Evolutionary conservation across 1,284 basidiomycete genomes (phyloP), one percentile per base, ranked within the genome.

Genomic region (Gomphus sp.): DNA sequence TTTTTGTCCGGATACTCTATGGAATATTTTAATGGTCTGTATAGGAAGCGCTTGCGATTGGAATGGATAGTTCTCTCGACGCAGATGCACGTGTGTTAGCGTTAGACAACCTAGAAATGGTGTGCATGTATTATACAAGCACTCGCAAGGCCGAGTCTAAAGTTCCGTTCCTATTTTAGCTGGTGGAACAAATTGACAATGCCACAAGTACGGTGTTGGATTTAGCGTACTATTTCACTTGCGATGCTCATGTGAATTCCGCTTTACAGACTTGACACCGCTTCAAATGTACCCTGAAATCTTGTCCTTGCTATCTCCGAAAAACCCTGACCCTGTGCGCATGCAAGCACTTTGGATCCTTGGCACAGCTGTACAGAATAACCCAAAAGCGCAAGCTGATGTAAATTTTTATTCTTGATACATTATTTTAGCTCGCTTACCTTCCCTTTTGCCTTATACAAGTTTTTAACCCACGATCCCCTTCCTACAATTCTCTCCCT

Each of bases 61-160:
- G 92, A 1, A 68, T 81, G n/a, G 87, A 96, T 68, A 73, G 76
- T 36, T 74, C 68, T 28, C 76, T 76, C 45, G 72, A 74, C 33
- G 82, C 91, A 60, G 85, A 88, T 47, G 82, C 84, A 18, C 73
- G 93, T 36, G 74, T 93, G 52, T 75, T 80, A 18, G 94, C 96
- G 0, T 76, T 98, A 65, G 96, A 99, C 73, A 85, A 98, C 70
- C 80, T 98, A 58, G 97, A 99, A 74, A 93, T 98, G 93, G 92
- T 92, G 58, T 57, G 76, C 70, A 18, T 6, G 10, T 28, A 53
- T 9, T 14, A 11, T 16, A 36, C 50, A 18, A 39, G 9, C 22
- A 14, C 18, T 14, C 45, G 18, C 50, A 34, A 43, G 41, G 51
- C 18, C 33, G n/a, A 25, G 58, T 49, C 28, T 34, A n/a, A 43